Evolutionary conservation across 2,329 filamentous ascomycete genomes (phyloP).

Genomic region (Talaromyces sp.): DNA sequence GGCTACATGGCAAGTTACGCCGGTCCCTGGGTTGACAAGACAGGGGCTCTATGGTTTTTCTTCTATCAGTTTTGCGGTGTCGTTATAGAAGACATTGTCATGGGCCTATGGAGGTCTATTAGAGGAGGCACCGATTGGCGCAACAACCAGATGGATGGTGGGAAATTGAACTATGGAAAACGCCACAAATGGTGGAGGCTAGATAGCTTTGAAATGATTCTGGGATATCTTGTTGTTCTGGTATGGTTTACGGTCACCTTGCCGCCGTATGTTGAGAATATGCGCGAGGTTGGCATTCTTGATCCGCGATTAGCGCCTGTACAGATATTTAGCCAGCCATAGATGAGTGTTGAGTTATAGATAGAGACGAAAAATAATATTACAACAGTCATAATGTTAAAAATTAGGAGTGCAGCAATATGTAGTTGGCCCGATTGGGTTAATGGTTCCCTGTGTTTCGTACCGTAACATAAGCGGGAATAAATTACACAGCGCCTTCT

Average conservation of each 20-base stretch:
- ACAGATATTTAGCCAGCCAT: neutral
- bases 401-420: no score
- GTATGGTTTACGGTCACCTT: neutral
- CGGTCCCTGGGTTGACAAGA: neutral
- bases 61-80: neutral
- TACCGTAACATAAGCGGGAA: neutral
- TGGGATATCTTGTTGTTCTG: neutral
- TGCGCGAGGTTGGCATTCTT: neutral
- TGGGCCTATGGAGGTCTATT: neutral
- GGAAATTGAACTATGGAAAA: neutral
- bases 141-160: neutral
- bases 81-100: neutral
- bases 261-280: slow-evolving; percentile 3
- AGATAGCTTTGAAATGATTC: neutral
- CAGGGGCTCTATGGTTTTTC: neutral
- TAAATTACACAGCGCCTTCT: neutral
- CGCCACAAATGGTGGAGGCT: neutral
- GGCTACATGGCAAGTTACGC: neutral
- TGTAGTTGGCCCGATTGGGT: neutral
- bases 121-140: neutral
- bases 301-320: neutral
- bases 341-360: neutral
- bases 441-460: neutral
- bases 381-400: no score
- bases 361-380: no score